A percentile compares a stretch with the other conserved stretches of the same genome.
phyloP scores from a whole-genome alignment of 306 rosid species.

The Pyrus pyrifolia region DNA sequence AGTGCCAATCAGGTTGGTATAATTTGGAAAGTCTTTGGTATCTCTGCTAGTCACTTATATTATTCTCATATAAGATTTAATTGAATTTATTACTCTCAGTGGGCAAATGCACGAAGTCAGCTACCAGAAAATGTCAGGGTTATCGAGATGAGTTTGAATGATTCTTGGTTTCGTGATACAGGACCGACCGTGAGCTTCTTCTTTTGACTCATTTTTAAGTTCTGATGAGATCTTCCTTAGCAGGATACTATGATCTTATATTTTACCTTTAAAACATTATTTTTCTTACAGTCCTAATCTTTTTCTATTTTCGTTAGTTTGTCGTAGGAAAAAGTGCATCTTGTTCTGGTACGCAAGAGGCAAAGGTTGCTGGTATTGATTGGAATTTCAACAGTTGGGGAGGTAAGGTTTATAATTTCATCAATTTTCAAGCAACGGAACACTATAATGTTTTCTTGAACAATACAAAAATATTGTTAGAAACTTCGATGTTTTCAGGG shows the following conservation, averaged over 20 bases:
- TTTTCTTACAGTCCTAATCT: background rate
- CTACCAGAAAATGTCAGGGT: slow-evolving; percentile 64
- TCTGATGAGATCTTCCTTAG: background rate
- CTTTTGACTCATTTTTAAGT: background rate
- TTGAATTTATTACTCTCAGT: slow-evolving; percentile 27
- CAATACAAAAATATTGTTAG: background rate
- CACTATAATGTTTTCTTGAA: background rate
- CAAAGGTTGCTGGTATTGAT: slow-evolving; percentile 72
- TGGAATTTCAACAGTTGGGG: slow-evolving; percentile 97
- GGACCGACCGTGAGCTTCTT: slow-evolving; percentile 75
- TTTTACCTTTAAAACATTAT: background rate
- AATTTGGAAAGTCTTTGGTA: background rate
- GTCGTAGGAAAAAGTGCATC: slow-evolving; percentile 45
- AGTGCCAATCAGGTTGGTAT: slow-evolving; percentile 53
- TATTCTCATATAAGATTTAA: slow-evolving; percentile 1
- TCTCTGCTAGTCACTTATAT: background rate
- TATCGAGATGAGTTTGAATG: slow-evolving; percentile 67
- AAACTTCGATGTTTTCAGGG: background rate
- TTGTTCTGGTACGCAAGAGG: slow-evolving; percentile 18
- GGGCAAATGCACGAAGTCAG: slow-evolving; percentile 69
- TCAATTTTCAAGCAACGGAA: background rate
- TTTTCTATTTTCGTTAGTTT: slow-evolving; percentile 43
- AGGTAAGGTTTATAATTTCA: slow-evolving; percentile 39
- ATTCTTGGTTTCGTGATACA: slow-evolving; percentile 85
- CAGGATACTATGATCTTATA: background rate